Evolutionary conservation across 495 filamentous ascomycete genomes (phyloP).

Genomic region (Apiosordaria backusii): DNA sequence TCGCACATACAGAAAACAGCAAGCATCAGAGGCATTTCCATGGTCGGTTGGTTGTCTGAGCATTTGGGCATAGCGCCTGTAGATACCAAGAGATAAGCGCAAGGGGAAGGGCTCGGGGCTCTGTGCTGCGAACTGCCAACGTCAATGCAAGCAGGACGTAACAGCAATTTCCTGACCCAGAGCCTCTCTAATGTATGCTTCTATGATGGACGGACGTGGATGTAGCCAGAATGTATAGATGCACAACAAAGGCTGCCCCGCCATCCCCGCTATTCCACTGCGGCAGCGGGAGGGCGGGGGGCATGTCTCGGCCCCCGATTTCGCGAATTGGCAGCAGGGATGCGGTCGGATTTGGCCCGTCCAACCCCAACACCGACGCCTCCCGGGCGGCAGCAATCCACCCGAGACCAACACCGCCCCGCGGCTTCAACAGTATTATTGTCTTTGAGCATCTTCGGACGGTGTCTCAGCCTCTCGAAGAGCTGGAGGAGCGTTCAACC

Average conservation of each 20-base stretch:
- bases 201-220: background rate
- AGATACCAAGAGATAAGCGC: constrained; percentile 11
- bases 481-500: too few relatives aligned
- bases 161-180: background rate
- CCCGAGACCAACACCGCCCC: background rate
- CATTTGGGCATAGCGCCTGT: background rate
- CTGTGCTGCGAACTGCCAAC: background rate
- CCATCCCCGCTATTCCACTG: background rate
- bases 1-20: background rate
- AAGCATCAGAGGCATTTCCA: background rate
- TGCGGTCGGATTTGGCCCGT: background rate
- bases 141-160: background rate
- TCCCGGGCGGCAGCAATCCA: background rate
- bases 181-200: background rate
- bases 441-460: too few relatives aligned
- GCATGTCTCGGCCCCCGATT: background rate
- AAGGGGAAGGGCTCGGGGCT: background rate
- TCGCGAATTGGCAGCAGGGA: background rate
- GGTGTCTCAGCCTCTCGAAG: too few relatives aligned
- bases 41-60: background rate
- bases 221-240: background rate
- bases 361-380: background rate
- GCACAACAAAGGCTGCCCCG: background rate
- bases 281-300: constrained; percentile 5
- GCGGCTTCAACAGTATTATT: background rate